These are phyloP conservation scores for Wickerhamomyces sp. DNA, from an alignment of 1,139 yeast species.

Conservation along the genomic window DNA sequence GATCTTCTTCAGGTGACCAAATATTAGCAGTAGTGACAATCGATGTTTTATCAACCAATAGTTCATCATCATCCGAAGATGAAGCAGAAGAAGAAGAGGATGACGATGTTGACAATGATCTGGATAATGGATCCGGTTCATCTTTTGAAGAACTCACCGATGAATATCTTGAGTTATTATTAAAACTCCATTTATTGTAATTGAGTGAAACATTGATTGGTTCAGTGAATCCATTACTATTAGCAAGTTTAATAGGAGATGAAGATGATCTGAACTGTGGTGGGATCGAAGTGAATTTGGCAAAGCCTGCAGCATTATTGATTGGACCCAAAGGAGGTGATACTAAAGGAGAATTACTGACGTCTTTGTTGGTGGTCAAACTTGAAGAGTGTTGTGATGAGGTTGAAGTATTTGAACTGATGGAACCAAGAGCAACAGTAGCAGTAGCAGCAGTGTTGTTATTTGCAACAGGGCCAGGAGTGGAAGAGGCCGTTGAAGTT, in stretches of 20 bases:
- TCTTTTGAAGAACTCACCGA: not conserved
- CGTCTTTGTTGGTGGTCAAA: not conserved
- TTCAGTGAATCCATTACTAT: not conserved
- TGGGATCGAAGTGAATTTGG: not conserved
- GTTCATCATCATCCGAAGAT: constrained; percentile 2
- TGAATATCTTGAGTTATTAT: not conserved
- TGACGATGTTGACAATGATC: constrained; percentile 9
- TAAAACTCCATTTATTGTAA: constrained; percentile 5
- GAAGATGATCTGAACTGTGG: not conserved
- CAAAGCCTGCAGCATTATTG: not conserved
- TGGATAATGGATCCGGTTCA: constrained; percentile 2
- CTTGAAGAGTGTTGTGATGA: not conserved
- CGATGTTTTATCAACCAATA: not conserved
- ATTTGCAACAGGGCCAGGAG: not conserved
- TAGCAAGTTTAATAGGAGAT: not conserved
- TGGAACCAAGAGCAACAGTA: not conserved
- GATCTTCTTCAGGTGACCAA: constrained; percentile 60
- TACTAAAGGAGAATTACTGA: not conserved
- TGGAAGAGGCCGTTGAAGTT: constrained; percentile 8
- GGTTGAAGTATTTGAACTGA: not conserved
- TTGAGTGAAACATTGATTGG: constrained; percentile 1
- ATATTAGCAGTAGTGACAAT: constrained; percentile 2
- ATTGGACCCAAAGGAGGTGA: not conserved
- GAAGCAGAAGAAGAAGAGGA: constrained; percentile 12
- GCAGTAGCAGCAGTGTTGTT: not conserved